These are phyloP conservation scores for Lasiodiplodia theobromae DNA, from an alignment of 2,329 filamentous ascomycete species.

Conservation along the genomic window DNA sequence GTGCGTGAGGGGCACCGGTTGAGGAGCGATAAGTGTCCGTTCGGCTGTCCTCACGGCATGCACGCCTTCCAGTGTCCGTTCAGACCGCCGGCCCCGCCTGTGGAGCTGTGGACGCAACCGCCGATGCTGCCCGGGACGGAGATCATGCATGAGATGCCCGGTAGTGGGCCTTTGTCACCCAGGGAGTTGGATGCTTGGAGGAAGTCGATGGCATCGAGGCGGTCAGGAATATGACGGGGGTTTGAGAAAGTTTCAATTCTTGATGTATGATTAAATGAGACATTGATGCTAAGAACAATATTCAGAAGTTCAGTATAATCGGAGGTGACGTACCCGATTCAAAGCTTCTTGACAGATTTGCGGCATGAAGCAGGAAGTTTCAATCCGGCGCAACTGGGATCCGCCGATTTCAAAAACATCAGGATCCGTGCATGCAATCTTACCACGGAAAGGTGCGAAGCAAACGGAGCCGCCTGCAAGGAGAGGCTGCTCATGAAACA, in stretches of 20 bases:
- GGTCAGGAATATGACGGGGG: too few relatives aligned
- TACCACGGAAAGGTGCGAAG: too few relatives aligned
- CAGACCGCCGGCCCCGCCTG: neutral
- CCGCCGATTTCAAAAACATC: too few relatives aligned
- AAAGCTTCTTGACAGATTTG: neutral
- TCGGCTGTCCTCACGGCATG: neutral
- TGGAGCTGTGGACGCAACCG: conserved; percentile 7
- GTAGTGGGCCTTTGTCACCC: neutral
- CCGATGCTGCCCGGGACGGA: neutral
- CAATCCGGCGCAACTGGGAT: too few relatives aligned
- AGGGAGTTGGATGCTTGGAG: conserved; percentile 2
- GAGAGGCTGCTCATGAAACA: neutral
- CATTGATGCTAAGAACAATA: neutral
- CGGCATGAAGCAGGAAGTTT: too few relatives aligned
- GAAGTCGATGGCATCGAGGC: neutral
- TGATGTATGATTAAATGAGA: too few relatives aligned
- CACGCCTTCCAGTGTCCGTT: neutral
- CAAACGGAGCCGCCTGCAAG: too few relatives aligned
- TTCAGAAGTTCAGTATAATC: neutral
- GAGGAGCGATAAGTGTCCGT: neutral
- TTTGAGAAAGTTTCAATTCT: too few relatives aligned
- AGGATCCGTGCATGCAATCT: too few relatives aligned
- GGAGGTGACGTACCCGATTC: neutral
- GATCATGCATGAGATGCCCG: neutral
- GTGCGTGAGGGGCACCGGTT: neutral